Evolutionary conservation across 2,329 filamentous ascomycete species (phyloP).

Genomic region (Fusarium annulatum): DNA sequence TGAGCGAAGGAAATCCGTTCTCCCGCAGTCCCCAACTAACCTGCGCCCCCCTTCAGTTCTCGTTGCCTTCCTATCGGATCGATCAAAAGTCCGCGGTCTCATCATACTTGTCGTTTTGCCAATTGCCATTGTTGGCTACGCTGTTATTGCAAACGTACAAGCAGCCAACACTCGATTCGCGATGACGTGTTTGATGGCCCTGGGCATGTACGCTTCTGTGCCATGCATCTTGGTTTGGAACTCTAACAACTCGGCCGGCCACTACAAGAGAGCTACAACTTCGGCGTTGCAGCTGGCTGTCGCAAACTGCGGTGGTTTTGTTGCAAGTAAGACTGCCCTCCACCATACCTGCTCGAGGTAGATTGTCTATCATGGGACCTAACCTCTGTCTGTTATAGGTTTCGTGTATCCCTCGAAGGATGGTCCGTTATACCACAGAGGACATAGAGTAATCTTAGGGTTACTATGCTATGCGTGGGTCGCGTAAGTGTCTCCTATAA

Average conservation of each 20-base stretch:
- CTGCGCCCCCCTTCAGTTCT: not conserved
- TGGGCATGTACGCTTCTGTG: slow-evolving; percentile 71
- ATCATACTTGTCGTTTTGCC: not conserved
- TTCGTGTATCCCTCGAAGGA: not conserved
- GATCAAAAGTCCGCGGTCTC: not conserved
- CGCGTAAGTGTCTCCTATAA: not conserved
- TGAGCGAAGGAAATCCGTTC: accelerated
- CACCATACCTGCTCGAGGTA: accelerated
- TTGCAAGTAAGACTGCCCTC: not conserved
- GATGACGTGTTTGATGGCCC: slow-evolving; percentile 76
- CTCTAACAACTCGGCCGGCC: slow-evolving; percentile 74
- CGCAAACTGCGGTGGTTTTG: slow-evolving; percentile 1
- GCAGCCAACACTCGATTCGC: slow-evolving; percentile 64
- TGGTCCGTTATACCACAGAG: not conserved
- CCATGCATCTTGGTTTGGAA: slow-evolving; percentile 74
- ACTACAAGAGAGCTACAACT: slow-evolving; percentile 77
- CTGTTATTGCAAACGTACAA: not conserved
- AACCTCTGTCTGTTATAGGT: not conserved
- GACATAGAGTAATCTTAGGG: not conserved
- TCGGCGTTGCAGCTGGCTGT: slow-evolving; percentile 54
- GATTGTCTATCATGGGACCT: not conserved
- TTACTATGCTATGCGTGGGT: not conserved
- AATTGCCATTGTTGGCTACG: not conserved
- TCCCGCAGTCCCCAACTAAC: not conserved
- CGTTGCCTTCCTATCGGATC: slow-evolving; percentile 1